Evolutionary conservation across 805 yeast species (phyloP), one percentile per base, ranked within the genome.

Genomic region (Candida koratica): DNA sequence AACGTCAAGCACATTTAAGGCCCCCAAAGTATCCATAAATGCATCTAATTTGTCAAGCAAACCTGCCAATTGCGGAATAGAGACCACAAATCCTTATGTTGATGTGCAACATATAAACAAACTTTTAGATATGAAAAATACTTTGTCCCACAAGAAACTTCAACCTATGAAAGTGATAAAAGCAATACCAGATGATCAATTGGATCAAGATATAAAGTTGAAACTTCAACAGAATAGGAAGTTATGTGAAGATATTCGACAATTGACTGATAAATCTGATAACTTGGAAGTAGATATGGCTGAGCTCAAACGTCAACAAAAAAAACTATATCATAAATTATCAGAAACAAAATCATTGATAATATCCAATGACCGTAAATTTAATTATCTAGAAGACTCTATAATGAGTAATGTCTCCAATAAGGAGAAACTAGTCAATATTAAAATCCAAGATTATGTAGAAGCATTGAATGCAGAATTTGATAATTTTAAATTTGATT

Each of bases 401-500:
- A 47, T 61, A 12, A 56, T 57, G 39, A 47, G 52, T 7, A 53
- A 55, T 22, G 67, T 58, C 1, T 45, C 43, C 13, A 53, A 51
- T 32, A 45, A 49, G 37, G 69, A 65, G 31, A 53, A 53, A 19
- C 38, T 54, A 29, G 43, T 58, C 16, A 46, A 56, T 20, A 42
- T 55, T 5, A 50, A 58, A 27, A 39, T 68, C 3, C 49, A 56
- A 34, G 67, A 66, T 24, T 48, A 50, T 27, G 46, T 53, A 17
- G 53, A 56, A 14, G 45, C 47, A 22, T 47, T 54, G 12, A 48
- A 44, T 24, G 52, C 48, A 33, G 59, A 58, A 26, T 62, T 41
- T 39, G 52, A 58, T 20, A 61, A 59, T 25, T 40, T 61, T 25
- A 50, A 54, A 20, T 60, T 56, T 41, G 64, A 67, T 32, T 42